Base-by-base conservation (phyloP, 768 basidiomycete genomes). In the Leccinum variicolor region DNA sequence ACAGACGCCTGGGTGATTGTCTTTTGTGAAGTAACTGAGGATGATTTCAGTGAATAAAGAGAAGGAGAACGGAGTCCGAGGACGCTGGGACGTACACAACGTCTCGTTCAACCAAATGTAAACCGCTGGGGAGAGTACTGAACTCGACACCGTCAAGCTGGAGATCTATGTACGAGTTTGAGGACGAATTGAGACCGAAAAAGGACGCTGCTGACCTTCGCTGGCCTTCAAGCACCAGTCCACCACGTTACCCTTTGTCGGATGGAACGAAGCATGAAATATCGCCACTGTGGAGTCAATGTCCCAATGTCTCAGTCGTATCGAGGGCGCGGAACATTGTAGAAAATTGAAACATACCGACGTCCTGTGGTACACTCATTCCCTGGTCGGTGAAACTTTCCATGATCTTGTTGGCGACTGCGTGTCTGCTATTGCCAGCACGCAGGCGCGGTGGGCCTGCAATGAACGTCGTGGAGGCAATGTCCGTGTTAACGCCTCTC, bases 221-320 rank as follows among this genome's bases (percentile, higher is more conserved):
- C 77, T 84, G 9, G 84, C 83, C 66, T 85, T 90, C 29, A 88
- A 67, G 46, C 79, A 84, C 91, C 92, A 93, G 71, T 92, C 90
- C 14, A 92, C 76, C 14, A 85, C 69, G 68, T 91, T 92, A 14
- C 91, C 91, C 62, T 83, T 81, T 21, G 90, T 93, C 1, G 89
- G 87, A 73, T 93, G 91, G 65, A 93, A 93, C 6, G 89, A 90
- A 17, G 86, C 80, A 72, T 92, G 90, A 60, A 92, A 92, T 68
- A 92, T 87, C 11, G 90, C 88, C 66, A 90, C 90, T 92, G 34
- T 6, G 17, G 5, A 25, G 17, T 11, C 19, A 25, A 14, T 29
- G 34, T 25, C 21, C 34, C 45, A 48, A 6, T 23, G 46, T 1
- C 31, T 31, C 23, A 2, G 29, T 58, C 52, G 34, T 47, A 48